Percentiles rank a stretch among this genome's conserved stretches.
phyloP scores from a whole-genome alignment of 139 green algal genomes.

The Chlamydomonas sphaeroides region DNA sequence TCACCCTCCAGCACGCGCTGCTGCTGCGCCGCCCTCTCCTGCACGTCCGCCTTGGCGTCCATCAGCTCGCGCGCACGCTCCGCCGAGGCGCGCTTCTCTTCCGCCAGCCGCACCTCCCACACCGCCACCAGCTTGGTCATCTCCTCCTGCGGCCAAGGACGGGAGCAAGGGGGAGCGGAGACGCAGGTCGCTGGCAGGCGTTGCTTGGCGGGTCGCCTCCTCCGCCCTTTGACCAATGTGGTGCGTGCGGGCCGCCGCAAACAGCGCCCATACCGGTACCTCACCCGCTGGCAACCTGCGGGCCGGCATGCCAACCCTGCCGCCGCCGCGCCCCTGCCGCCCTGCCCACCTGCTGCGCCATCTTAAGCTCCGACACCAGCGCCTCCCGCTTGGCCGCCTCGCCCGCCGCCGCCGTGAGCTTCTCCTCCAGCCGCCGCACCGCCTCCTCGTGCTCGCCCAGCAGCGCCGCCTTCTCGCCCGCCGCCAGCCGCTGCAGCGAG shows the following conservation, averaged over 20 bases:
- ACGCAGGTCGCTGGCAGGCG: background rate
- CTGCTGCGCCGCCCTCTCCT: constrained; percentile 30
- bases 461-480: background rate
- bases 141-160: constrained; percentile 18
- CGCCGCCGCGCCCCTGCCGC: too few relatives aligned
- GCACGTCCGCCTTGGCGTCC: constrained; percentile 27
- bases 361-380: background rate
- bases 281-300: too few relatives aligned
- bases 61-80: constrained; percentile 32
- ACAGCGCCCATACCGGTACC: background rate
- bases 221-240: too few relatives aligned
- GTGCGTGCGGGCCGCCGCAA: too few relatives aligned
- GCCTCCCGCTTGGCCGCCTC: constrained; percentile 5
- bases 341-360: constrained; percentile 23
- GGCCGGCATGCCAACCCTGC: too few relatives aligned
- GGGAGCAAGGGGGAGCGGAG: background rate
- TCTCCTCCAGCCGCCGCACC: constrained; percentile 16
- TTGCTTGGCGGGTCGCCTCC: too few relatives aligned
- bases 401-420: background rate
- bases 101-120: constrained; percentile 22
- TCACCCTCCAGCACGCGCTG: constrained; percentile 17
- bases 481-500: background rate
- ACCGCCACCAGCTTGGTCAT: constrained; percentile 23
- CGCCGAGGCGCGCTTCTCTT: constrained; percentile 12
- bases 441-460: constrained; percentile 11